phyloP scores from a whole-genome alignment of 2,329 filamentous ascomycete species.

The Epichloe hybrida region DNA sequence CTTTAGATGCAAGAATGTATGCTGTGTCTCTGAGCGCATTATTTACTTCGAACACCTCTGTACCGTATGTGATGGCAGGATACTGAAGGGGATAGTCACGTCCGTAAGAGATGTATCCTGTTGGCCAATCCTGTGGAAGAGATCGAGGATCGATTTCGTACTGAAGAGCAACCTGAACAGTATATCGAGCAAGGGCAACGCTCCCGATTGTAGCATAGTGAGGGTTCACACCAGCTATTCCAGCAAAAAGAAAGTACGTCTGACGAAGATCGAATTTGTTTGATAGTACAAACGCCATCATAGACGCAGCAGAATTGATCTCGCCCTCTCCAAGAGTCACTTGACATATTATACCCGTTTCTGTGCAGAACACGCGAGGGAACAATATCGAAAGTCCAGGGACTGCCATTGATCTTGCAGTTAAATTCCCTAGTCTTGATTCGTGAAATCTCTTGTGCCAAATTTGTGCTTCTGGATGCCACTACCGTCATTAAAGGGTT shows the following conservation, averaged over 20 bases:
- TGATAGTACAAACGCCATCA: constrained; percentile 50
- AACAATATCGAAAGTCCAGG: constrained; percentile 53
- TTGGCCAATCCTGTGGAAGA: constrained; percentile 48
- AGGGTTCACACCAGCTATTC: constrained; percentile 64
- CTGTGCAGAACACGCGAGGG: constrained; percentile 51
- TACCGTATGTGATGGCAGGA: constrained; percentile 48
- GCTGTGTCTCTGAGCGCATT: constrained; percentile 41
- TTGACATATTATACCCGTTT: constrained; percentile 50
- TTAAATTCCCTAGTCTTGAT: constrained; percentile 37
- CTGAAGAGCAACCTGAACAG: constrained; percentile 61
- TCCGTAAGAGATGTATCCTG: constrained; percentile 57
- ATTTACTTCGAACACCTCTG: constrained; percentile 57
- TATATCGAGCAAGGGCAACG: constrained; percentile 55
- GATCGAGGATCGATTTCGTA: constrained; percentile 63
- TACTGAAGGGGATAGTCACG: constrained; percentile 39
- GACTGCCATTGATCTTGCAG: constrained; percentile 41
- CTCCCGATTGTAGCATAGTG: constrained; percentile 50
- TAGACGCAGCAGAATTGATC: constrained; percentile 60
- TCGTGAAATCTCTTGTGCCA: constrained; percentile 43
- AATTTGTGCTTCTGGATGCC: constrained; percentile 43
- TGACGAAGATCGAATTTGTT: constrained; percentile 46
- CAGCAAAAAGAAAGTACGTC: constrained; percentile 59
- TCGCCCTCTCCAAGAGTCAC: constrained; percentile 54
- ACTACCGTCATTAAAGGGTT: constrained; percentile 27
- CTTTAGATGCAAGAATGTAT: constrained; percentile 34